A percentile compares a stretch with the other conserved stretches of the same genome.
phyloP scores from a whole-genome alignment of 306 rosid species.

The Ormosia emarginata region DNA sequence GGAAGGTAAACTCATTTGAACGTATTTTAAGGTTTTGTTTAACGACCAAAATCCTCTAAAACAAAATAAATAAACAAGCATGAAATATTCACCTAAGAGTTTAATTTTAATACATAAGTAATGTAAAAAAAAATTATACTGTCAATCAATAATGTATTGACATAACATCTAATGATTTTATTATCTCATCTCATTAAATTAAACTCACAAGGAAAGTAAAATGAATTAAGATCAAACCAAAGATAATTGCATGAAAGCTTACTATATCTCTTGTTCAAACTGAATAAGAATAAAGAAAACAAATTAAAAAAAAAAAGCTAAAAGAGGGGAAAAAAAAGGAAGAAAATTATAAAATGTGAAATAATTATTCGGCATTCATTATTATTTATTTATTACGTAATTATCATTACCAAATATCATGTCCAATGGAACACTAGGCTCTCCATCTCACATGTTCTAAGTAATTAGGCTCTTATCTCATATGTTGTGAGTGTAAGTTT shows the following conservation, averaged over 20 bases:
- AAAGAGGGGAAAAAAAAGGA: not conserved
- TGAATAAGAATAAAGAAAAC: not conserved
- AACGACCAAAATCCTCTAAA: not conserved
- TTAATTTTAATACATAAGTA: too few species aligned
- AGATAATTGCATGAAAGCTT: not conserved
- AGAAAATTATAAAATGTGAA: too few species aligned
- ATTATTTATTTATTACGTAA: too few species aligned
- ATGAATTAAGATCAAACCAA: not conserved
- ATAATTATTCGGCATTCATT: too few species aligned
- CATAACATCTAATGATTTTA: too few species aligned
- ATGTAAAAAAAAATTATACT: too few species aligned
- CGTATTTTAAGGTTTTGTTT: not conserved
- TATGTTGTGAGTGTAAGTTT: not conserved
- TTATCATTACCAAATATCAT: not conserved
- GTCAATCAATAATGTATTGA: too few species aligned
- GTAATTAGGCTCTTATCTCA: not conserved
- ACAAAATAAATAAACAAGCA: not conserved
- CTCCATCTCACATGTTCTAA: too few species aligned
- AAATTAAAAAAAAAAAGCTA: not conserved
- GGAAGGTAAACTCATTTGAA: not conserved
- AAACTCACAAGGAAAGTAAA: too few species aligned
- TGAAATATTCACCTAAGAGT: too few species aligned
- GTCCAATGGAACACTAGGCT: not conserved
- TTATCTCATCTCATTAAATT: too few species aligned
- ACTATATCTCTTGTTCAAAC: not conserved